Evolutionary conservation across 2,329 filamentous ascomycete species (phyloP), one percentile per base, ranked within the genome.

Genomic region (Trichoderma polysporum): DNA sequence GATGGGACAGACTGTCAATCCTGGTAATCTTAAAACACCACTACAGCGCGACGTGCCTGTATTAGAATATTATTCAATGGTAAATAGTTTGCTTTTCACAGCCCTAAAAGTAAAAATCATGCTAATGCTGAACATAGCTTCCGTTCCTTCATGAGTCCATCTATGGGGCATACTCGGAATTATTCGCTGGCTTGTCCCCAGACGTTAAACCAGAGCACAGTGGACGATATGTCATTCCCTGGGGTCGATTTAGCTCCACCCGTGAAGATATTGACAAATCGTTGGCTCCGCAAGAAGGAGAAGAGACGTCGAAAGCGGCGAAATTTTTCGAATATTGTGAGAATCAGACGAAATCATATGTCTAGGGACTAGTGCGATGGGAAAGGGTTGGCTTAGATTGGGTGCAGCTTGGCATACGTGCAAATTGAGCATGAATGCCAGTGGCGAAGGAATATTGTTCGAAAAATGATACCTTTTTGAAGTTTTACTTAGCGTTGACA

Each of bases 151-250:
- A 76, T 62, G 74, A 77, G 0, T 19, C 73, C 0, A 65, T 78
- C 12, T 73, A 78, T 31, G 84, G 83, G 0, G 83, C 82, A 0
- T 85, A 84, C 70, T 83, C 83, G 0, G 78, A 82, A 67, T 70
- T 86, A 0, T 86, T 79, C 67, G 79, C 82, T 0, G 83, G 77
- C 0, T 74, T 83, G 45, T 81, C 82, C 0, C 78, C 79, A 0
- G 77, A 83, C 0, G 74, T 85, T 3, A 81, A 77, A 0, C 45
- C 77, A 1, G 79, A 73, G 7, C 66, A 70, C 35, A 66, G 49
- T 19, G 66, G 66, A 19, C 35, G 22, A 52, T 68, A 61, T n/a
- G 27, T 68, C 29, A 53, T 60, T 25, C 66, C 66, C 2, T 68
- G 62, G 62, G 66, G 66, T 25, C 54, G 66, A 9, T 66, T 68